Evolutionary conservation across 78 protist species (phyloP).

Genomic region (Anaeramoeba flamelloides): DNA sequence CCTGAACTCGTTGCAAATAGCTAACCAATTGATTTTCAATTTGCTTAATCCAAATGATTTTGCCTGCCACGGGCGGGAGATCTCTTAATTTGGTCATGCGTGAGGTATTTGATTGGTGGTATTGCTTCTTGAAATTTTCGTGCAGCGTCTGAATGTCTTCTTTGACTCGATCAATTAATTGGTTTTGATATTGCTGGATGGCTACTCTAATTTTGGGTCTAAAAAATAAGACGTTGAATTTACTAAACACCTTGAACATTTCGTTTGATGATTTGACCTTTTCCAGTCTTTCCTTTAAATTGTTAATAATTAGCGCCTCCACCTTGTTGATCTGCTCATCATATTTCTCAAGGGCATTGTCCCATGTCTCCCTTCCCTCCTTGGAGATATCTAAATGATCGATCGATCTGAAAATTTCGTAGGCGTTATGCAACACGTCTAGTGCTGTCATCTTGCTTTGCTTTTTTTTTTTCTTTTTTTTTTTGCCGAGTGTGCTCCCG

Average conservation of each 20-base stretch:
- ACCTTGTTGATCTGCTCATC: slow-evolving; percentile 48
- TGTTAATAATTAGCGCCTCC: slow-evolving; percentile 49
- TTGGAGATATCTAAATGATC: slow-evolving; percentile 33
- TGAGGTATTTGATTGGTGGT: background rate
- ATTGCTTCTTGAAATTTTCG: slow-evolving; percentile 1
- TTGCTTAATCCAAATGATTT: slow-evolving; percentile 63
- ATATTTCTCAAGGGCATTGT: slow-evolving; percentile 27
- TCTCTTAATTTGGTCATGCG: background rate
- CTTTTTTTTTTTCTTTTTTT: no score
- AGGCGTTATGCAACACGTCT: slow-evolving; percentile 27
- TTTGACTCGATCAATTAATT: background rate
- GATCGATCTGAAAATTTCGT: slow-evolving; percentile 23
- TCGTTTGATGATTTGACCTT: slow-evolving; percentile 57
- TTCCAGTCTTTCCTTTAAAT: slow-evolving; percentile 55
- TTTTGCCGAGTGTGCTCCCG: no score
- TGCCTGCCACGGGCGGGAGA: background rate
- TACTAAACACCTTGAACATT: slow-evolving; percentile 4
- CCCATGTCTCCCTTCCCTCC: slow-evolving; percentile 29
- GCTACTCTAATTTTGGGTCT: slow-evolving; percentile 1
- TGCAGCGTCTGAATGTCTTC: slow-evolving; percentile 2
- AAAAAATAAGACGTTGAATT: background rate
- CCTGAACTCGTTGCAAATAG: slow-evolving; percentile 58
- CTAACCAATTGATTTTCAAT: slow-evolving; percentile 63
- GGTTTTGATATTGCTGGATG: background rate
- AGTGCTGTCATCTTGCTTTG: slow-evolving; percentile 12